Evolutionary conservation across 768 basidiomycete species (phyloP).

Genomic region (Suillus placidus): DNA sequence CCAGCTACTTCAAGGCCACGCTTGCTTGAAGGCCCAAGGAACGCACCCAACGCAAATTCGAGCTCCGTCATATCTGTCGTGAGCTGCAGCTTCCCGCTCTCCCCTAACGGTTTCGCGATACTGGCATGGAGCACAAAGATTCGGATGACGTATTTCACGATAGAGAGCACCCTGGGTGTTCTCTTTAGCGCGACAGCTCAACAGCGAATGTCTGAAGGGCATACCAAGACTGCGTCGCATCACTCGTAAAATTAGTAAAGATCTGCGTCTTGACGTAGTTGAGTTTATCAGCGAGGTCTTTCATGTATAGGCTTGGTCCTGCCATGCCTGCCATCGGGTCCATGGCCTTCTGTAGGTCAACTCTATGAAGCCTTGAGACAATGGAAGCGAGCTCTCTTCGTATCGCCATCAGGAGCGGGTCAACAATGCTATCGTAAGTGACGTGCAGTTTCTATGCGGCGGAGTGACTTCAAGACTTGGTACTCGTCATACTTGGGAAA

Average conservation of each 20-base stretch:
- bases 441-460: constrained; percentile 48
- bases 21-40: constrained; percentile 62
- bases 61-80: constrained; percentile 96
- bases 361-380: constrained; percentile 80
- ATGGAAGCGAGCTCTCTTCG: constrained; percentile 81
- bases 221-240: constrained; percentile 75
- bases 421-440: constrained; percentile 57
- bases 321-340: constrained; percentile 62
- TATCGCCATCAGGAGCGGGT: constrained; percentile 68
- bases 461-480: neutral
- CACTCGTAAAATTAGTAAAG: constrained; percentile 74
- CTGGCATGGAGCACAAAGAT: constrained; percentile 94
- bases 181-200: neutral
- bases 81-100: constrained; percentile 91
- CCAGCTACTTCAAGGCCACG: constrained; percentile 77
- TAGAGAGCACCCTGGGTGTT: constrained; percentile 53
- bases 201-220: neutral
- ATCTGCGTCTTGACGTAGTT: constrained; percentile 79
- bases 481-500: neutral
- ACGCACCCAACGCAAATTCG: constrained; percentile 87
- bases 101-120: constrained; percentile 87
- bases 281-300: constrained; percentile 88
- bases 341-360: constrained; percentile 74
- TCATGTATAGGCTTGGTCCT: constrained; percentile 80
- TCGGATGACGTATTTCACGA: constrained; percentile 79